A percentile compares a stretch with the other conserved stretches of the same genome.
phyloP scores from a whole-genome alignment of 768 basidiomycete species.

The Amylocystis lapponica region DNA sequence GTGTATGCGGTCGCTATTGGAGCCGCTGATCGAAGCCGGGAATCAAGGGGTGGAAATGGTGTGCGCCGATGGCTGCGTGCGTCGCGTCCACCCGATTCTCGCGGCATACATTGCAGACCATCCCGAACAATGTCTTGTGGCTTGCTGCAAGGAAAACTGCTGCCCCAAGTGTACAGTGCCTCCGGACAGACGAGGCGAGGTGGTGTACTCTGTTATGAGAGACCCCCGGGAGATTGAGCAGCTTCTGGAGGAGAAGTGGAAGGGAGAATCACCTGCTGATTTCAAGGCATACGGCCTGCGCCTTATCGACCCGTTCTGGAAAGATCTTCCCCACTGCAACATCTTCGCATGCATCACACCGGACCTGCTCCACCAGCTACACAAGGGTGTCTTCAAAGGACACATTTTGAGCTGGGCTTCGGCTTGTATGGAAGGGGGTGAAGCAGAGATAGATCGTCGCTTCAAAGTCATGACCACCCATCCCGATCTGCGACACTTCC shows the following conservation, averaged over 20 bases:
- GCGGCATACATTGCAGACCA: conserved; percentile 21
- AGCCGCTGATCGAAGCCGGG: conserved; percentile 16
- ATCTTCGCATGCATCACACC: conserved; percentile 36
- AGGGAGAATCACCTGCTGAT: too few relatives aligned
- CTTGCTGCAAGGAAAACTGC: conserved; percentile 10
- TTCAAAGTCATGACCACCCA: conserved; percentile 27
- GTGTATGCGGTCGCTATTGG: conserved; percentile 14
- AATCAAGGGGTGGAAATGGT: conserved; percentile 16
- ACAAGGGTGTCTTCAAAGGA: conserved; percentile 43
- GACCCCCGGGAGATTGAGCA: conserved; percentile 3
- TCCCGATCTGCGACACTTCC: conserved; percentile 34
- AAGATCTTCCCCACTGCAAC: conserved; percentile 31
- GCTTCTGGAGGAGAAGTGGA: too few relatives aligned
- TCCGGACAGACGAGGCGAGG: conserved; percentile 14
- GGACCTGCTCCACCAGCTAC: conserved; percentile 41
- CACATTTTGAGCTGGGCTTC: conserved; percentile 28
- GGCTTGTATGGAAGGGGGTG: conserved; percentile 6
- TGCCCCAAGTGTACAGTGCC: conserved; percentile 23
- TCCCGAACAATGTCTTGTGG: conserved; percentile 23
- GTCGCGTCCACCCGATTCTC: conserved; percentile 17
- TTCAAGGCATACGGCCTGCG: conserved; percentile 13
- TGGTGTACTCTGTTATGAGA: not conserved
- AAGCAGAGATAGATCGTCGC: conserved; percentile 32
- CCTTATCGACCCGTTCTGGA: conserved; percentile 35
- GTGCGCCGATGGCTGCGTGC: conserved; percentile 18